Evolutionary conservation across 441 rosid species (phyloP), one percentile per base, ranked within the genome.

Genomic region (Erodium moschatum): DNA sequence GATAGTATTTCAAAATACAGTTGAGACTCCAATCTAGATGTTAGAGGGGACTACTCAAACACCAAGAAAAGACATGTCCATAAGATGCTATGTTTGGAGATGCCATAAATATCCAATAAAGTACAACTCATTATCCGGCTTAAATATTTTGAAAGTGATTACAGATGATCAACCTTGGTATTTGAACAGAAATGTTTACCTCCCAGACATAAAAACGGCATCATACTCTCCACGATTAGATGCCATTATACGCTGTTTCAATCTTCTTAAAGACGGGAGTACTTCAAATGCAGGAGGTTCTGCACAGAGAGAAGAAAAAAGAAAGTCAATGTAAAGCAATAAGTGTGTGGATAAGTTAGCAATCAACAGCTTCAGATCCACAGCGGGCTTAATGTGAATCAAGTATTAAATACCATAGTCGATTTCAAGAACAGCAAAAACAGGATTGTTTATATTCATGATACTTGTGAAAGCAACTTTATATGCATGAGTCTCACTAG

Each of bases 161-260:
- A 15, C 60, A 52, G 60, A n/a, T 52, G n/a, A 46, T n/a, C n/a
- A n/a, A 46, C 15, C 2, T 11, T 12, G 52, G 52, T 10, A n/a
- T 52, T 4, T n/a, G 13, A 50, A 52, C 19, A 52, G 7, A 52
- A 52, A 52, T 52, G 20, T 16, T 52, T 84, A 94, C 98, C 98
- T 94, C 66, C 97, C 96, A 63, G 97, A 91, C 97, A 91, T 91
- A 70, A 94, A 86, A 65, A 94, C 90, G 13, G 98, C 97, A 85
- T 81, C 80, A 72, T 94, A 94, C 74, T 89, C 84, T 67, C 93
- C 96, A 0, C 89, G 91, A 10, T 96, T 81, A 72, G 97, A 93
- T 44, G 92, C 91, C 68, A 76, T 74, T 69, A 89, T 74, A 29
- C 94, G 88, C 73, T 94, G 89, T 78, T 89, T 94, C 70, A 94